Base-by-base conservation (phyloP, 129 eudicot genomes). In the Pseudognaphalium luteoalbum region DNA sequence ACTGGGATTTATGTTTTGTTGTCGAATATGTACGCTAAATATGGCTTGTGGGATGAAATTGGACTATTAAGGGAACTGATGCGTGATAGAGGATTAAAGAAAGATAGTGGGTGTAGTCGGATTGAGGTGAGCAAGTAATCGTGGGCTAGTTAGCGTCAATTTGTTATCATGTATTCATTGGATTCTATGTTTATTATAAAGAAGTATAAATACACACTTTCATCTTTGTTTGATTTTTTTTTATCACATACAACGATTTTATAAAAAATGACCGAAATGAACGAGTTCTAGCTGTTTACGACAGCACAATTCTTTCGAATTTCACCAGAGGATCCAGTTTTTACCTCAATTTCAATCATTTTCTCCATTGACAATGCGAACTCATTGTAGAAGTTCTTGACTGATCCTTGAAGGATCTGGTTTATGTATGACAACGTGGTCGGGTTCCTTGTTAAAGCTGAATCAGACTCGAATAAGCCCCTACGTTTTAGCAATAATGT, bases 341-440 rank as follows among this genome's bases (percentile, higher is more conserved):
- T 78, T 2, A 86, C 91, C 10, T 78, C 92, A 22, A 90, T 58
- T 44, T 75, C 79, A n/a, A 88, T 86, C 97, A 93, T 83, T 82
- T 93, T 93, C 84, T 86, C 96, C 98, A 90, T 93, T 3, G 98
- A 84, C 22, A 42, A 22, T 1, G 89, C 93, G 42, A 90, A 93
- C 73, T 93, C 96, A 5, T 58, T 22, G 20, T 60, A 90, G 80
- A 93, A 93, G 33, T 73, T 83, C 66, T 63, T 21, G 8, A 83
- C 21, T 0, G 90, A 83, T 19, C 98, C 98, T 25, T 80, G 79
- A 41, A 86, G 76, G 59, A 93, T 84, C 75, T 86, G 88, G 73
- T 78, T 86, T 11, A 93, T 81, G 74, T 33, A 70, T 21, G 91
- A 33, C 17, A 33, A 73, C 0, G 95, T 88, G 61, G 77, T 87